Base-by-base conservation (phyloP, 1,284 basidiomycete genomes). In the Prillingera fragicola region DNA sequence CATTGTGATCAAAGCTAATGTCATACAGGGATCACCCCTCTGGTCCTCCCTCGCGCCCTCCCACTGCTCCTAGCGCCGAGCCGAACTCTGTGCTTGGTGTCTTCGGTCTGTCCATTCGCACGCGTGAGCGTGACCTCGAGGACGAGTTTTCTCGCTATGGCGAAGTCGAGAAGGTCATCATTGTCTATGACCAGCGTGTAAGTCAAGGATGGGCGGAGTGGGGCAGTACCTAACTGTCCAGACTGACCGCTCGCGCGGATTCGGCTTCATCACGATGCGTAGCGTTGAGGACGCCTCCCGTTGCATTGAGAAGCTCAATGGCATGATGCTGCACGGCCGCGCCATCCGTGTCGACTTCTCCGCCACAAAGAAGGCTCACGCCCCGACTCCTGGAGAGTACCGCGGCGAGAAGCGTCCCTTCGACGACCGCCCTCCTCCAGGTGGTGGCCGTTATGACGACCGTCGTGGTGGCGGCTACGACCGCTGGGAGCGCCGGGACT, bases 181-280 rank as follows among this genome's bases (percentile, higher is more conserved):
- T 98, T 57, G 95, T 98, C n/a, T 97, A 97, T 68, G 94, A 98
- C 72, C 91, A 96, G 70, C 77, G 92, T 63, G 91, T 95, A 65
- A 65, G 88, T 67, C 34, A 15, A n/a, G 15, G 27, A 28, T 10
- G 15, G 27, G 15, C 27, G 27, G 27, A 28, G 27, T n/a, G 27
- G 10, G 27, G 17, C 3, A 12, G 19, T 18, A 17, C 9, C 21
- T 17, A 26, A 25, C 38, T 41, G 39, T 40, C 38, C 70, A 92
- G 87, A 88, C 89, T 36, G 90, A 91, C 65, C 84, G 95, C 47
- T 97, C 92, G 43, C 86, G 94, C 55, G 95, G 91, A 8, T 98
- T 98, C 59, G 94, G 92, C 29, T 98, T 98, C 70, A 90, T 98
- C 68, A 85, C 84, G 54, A 97, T 98, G 91, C 78, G 79, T 29